Percentiles rank a stretch among this genome's conserved stretches.
Conservation (phyloP, 176 grass and related monocot species). For the Coix lacrymajobi region DNA sequence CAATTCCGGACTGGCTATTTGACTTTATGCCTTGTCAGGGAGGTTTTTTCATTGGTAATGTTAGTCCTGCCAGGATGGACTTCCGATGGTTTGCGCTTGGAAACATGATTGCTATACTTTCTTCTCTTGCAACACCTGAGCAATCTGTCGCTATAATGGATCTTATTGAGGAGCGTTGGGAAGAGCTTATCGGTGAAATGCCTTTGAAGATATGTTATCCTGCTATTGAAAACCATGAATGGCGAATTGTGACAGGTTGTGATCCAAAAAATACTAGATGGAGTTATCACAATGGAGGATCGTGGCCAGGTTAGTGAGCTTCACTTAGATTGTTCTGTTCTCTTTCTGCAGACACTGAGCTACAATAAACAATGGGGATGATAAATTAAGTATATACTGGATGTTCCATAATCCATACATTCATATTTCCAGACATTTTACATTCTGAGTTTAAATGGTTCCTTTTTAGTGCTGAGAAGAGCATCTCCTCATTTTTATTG, state of each 20-base stretch:
- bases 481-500: background rate
- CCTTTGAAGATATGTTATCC: conserved; percentile 73
- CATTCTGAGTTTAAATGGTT: background rate
- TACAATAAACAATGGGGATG: background rate
- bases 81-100: conserved; percentile 77
- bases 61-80: conserved; percentile 80
- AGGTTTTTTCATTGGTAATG: conserved; percentile 76
- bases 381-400: background rate
- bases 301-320: conserved; percentile 63
- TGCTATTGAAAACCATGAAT: conserved; percentile 74
- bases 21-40: conserved; percentile 78
- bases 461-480: background rate
- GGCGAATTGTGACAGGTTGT: conserved; percentile 61
- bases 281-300: conserved; percentile 75
- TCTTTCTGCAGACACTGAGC: background rate
- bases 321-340: conserved; percentile 12
- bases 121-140: conserved; percentile 67
- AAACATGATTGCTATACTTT: conserved; percentile 73
- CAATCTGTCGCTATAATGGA: conserved; percentile 74
- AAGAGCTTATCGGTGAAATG: conserved; percentile 76
- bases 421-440: background rate
- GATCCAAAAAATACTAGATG: conserved; percentile 61
- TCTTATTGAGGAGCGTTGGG: conserved; percentile 83
- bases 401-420: background rate
- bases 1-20: conserved; percentile 75